Base-by-base conservation (phyloP, 495 filamentous ascomycete species). In the Parachaetomium inaequale region DNA sequence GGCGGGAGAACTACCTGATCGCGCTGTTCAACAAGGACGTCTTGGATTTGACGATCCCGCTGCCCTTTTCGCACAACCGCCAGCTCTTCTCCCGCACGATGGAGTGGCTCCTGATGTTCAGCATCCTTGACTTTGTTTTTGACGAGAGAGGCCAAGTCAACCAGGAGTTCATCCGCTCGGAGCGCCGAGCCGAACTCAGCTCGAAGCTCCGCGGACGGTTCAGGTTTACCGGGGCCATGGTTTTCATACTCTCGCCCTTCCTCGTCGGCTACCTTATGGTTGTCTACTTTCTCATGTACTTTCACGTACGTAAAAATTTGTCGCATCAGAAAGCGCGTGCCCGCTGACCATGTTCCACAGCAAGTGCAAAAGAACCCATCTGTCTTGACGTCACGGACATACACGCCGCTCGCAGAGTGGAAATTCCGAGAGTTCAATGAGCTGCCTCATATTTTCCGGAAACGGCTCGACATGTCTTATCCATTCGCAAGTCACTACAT, bases 351-450 rank as follows among this genome's bases (percentile, higher is more conserved):
- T 72, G 28, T 70, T 61, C 26, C n/a, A 6, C 59, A 88, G 83
- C 94, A 98, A 76, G 96, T 92, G 72, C 91, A 96, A 75, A 92
- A 88, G 70, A 95, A 96, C 63, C 93, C 94, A 1, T 88, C 90
- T 0, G 82, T 91, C 53, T 59, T 80, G 25, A 88, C 88, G 17
- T 88, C 90, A 25, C 86, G 94, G 15, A 87, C 89, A 66, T 98
- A 96, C 67, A 97, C 93, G 2, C 90, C 92, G 2, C 82, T 96
- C 52, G 94, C 95, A 2, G 89, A 95, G 72, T 98, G 94, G 95
- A 97, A 96, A 68, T 97, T 98, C 62, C 88, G 94, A 53, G 93
- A 98, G 72, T 98, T 98, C 80, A 98, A 98, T 67, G 94, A 98
- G 72, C 83, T 98, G 1, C 87, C 86, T 64, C 94, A 98, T 76